A percentile compares a stretch with the other conserved stretches of the same genome.
phyloP scores from a whole-genome alignment of 805 yeast species.

The Starmerella bombi region DNA sequence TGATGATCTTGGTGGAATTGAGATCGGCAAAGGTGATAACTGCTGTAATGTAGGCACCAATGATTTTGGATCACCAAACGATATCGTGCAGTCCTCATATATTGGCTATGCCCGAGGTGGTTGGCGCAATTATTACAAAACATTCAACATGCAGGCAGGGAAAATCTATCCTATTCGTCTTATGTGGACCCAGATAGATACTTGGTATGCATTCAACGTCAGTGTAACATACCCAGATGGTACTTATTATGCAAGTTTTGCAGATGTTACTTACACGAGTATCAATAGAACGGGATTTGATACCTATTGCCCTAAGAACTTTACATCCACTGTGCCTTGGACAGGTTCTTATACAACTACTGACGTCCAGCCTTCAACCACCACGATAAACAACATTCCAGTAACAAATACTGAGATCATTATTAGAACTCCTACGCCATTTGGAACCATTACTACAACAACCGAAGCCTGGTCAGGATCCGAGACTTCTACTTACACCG shows the following conservation, averaged over 20 bases:
- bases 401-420: not conserved
- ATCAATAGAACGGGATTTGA: not conserved
- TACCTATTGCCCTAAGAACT: not conserved
- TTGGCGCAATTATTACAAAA: not conserved
- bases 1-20: not conserved
- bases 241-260: not conserved
- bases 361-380: constrained; percentile 1
- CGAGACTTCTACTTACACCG: not conserved
- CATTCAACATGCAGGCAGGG: not conserved
- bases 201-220: not conserved
- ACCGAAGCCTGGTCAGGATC: constrained; percentile 1
- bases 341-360: not conserved
- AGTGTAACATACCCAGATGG: not conserved
- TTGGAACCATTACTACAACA: not conserved
- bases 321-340: constrained; percentile 1
- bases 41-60: not conserved
- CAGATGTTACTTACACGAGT: not conserved
- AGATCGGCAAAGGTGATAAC: not conserved
- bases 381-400: constrained; percentile 1
- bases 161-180: not conserved
- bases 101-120: not conserved
- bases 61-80: not conserved
- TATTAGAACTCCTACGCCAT: constrained; percentile 1
- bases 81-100: not conserved
- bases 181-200: not conserved